phyloP scores from a whole-genome alignment of 1,139 yeast species.

The Chernovozyma sophiae-reginae region DNA sequence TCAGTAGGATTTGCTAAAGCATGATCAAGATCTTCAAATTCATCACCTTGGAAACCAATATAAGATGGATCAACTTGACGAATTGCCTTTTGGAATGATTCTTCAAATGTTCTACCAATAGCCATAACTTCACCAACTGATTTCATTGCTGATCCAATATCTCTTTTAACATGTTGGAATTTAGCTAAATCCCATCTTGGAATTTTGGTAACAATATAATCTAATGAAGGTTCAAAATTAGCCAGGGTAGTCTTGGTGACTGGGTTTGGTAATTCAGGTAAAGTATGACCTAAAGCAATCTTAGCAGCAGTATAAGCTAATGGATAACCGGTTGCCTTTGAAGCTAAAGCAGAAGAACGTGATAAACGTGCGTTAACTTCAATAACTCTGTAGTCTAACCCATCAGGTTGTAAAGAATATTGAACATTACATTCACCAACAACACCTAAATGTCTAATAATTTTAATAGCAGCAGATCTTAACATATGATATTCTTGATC shows the following conservation, averaged over 20 bases:
- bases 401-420: constrained; percentile 93
- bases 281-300: constrained; percentile 88
- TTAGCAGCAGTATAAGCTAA: constrained; percentile 98
- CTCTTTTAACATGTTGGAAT: constrained; percentile 91
- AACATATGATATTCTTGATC: constrained; percentile 98
- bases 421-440: constrained; percentile 99
- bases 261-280: constrained; percentile 94
- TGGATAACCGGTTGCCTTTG: constrained; percentile 98
- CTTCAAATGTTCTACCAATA: constrained; percentile 96
- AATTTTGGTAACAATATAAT: constrained; percentile 93
- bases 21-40: constrained; percentile 74
- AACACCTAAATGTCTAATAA: constrained; percentile 95
- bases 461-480: constrained; percentile 94
- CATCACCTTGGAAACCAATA: constrained; percentile 89
- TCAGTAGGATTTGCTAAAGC: constrained; percentile 89
- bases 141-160: constrained; percentile 94
- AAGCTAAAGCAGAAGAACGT: constrained; percentile 95
- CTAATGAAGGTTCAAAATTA: constrained; percentile 94
- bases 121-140: constrained; percentile 99
- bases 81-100: constrained; percentile 95
- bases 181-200: constrained; percentile 98
- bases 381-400: constrained; percentile 91
- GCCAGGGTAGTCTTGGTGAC: constrained; percentile 96
- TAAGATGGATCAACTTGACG: constrained; percentile 93
- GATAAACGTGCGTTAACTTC: constrained; percentile 98